Evolutionary conservation across 192 early-diverging fungal species (phyloP).

Genomic region (Podila minutissima): DNA sequence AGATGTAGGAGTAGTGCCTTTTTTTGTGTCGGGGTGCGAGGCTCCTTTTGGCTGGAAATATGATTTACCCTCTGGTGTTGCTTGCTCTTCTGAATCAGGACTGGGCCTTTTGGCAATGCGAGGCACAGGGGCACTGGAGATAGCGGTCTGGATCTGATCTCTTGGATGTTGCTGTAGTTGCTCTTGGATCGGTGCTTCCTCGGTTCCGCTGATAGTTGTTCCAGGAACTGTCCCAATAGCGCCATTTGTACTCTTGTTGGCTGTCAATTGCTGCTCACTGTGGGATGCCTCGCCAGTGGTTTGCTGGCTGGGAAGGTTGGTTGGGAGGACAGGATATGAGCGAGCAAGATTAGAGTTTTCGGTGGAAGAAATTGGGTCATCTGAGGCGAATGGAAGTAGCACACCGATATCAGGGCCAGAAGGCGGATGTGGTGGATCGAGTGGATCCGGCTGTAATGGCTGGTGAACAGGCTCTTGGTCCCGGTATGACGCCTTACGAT

Average conservation of each 20-base stretch:
- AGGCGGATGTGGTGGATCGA: neutral
- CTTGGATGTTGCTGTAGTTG: too few species aligned
- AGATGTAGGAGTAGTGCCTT: neutral
- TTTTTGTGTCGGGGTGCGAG: too few species aligned
- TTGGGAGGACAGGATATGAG: constrained; percentile 12
- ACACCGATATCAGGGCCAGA: constrained; percentile 23
- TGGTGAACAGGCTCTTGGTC: neutral
- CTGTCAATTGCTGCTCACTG: neutral
- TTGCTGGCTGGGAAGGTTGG: constrained; percentile 4
- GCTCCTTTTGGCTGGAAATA: too few species aligned
- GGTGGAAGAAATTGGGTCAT: constrained; percentile 33
- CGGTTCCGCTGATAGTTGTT: too few species aligned
- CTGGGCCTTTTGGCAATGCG: neutral
- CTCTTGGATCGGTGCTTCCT: too few species aligned
- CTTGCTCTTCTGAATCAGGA: neutral
- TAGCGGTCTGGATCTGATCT: neutral
- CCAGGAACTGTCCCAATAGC: too few species aligned
- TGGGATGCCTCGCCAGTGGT: constrained; percentile 10
- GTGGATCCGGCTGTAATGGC: constrained; percentile 6
- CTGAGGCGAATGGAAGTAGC: constrained; percentile 11
- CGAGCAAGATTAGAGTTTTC: constrained; percentile 28
- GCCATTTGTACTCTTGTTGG: too few species aligned
- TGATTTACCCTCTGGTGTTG: neutral
- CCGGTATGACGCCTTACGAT: neutral
- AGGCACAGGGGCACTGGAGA: neutral